Evolutionary conservation across 2,329 filamentous ascomycete genomes (phyloP), one percentile per base, ranked within the genome.

Genomic region (Hypoxylon sp.): DNA sequence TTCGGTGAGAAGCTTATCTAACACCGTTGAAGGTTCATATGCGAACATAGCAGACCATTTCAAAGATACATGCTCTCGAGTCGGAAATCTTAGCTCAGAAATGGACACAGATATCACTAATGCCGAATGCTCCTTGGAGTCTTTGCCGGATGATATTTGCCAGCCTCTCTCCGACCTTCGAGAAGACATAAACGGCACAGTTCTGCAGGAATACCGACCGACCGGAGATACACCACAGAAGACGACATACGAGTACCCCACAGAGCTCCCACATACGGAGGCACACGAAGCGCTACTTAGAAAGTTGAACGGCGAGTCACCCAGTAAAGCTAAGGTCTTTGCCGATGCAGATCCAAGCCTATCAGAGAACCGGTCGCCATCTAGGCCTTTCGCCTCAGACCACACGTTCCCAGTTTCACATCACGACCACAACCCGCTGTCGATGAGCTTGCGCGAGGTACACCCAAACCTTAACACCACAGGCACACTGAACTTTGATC

Each of bases 221-320:
- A 98, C 96, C 0, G 95, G 96, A 56, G 86, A 91, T 50, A 98
- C 96, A 0, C 96, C 96, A 0, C 89, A 92, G 75, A 96, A 94
- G 80, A 83, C 85, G 30, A 85, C 89, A 57, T 99, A 98, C 79
- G 85, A 88, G n/a, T 97, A 93, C 75, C 92, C 93, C 0, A 91
- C 87, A 1, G 83, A 86, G 1, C 84, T 99, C 1, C 96, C 96
- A 2, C 89, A 90, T 25, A 98, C 96, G 0, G 80, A 81, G 25
- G 70, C 83, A 0, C 83, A 83, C 69, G 82, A 84, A 1, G 71
- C 78, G 13, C 79, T 87, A 17, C 77, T 86, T 36, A 80, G 81
- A 14, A 79, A 78, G 46, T 74, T 83, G 53, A 77, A 82, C 17
- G 82, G 74, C 60, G 68, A 73, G 65, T 52, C 76, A 32, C 75